phyloP scores from a whole-genome alignment of 192 early-diverging fungal genomes.

The Ambispora gerdemannii region DNA sequence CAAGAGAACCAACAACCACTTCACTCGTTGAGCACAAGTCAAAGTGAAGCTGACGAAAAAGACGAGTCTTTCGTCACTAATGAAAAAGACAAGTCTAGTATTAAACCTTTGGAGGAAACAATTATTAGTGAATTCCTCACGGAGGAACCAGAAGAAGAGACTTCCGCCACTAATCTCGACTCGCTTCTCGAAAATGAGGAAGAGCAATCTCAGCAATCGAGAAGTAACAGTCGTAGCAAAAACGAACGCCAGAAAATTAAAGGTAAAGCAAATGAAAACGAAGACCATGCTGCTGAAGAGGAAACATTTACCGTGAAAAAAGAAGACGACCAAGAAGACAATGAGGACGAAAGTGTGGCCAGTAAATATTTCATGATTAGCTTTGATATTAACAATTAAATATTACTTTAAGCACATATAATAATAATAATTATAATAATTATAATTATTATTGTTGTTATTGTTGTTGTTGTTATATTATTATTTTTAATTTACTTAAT shows the following conservation, averaged over 20 bases:
- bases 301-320: neutral
- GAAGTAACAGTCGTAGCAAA: neutral
- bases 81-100: neutral
- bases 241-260: neutral
- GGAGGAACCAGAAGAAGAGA: neutral
- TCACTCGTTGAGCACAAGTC: no score
- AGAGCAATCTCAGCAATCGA: neutral
- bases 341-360: neutral
- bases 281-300: neutral
- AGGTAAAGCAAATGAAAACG: neutral
- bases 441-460: neutral
- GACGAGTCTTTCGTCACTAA: no score
- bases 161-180: neutral
- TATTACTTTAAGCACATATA: neutral
- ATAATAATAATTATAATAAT: neutral
- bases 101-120: neutral
- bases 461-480: neutral
- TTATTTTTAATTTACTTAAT: neutral
- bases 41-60: no score
- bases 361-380: neutral
- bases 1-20: no score
- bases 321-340: neutral
- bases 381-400: neutral
- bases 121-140: neutral
- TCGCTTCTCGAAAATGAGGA: neutral